Evolutionary conservation across 1,284 basidiomycete genomes (phyloP).

Genomic region (Rhodotorula sp.): DNA sequence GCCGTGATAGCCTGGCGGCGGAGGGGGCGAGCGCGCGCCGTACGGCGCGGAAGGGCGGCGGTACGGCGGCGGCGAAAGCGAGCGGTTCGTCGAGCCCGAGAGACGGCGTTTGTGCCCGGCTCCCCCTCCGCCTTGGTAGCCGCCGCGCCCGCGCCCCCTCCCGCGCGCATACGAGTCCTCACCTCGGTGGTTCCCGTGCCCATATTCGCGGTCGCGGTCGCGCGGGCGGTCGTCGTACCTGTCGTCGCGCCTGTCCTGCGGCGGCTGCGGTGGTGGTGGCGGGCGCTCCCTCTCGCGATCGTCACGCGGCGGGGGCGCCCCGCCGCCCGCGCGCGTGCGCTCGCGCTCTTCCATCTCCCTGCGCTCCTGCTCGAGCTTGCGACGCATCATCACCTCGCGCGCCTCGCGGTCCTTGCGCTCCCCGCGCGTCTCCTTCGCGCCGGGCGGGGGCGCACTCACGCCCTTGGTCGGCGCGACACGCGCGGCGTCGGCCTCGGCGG

Average conservation of each 20-base stretch:
- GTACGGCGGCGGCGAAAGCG: neutral
- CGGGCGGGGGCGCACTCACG: neutral
- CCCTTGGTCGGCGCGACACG: constrained; percentile 10
- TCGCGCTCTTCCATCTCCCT: neutral
- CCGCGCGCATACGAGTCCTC: neutral
- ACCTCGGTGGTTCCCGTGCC: neutral
- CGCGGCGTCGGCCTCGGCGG: neutral
- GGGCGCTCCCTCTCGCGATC: too few relatives aligned
- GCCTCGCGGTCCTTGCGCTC: constrained; percentile 32
- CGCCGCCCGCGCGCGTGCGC: neutral
- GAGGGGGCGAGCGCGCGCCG: neutral
- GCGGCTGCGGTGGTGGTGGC: too few relatives aligned
- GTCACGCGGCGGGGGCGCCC: neutral
- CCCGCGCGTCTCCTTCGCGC: constrained; percentile 21
- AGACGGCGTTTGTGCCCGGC: neutral
- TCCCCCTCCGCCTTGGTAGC: neutral
- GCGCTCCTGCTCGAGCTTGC: constrained; percentile 10
- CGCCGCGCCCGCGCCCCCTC: neutral
- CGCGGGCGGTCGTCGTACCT: neutral
- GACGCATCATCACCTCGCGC: constrained; percentile 12
- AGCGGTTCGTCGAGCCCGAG: neutral
- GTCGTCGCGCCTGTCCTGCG: neutral
- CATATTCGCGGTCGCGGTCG: neutral
- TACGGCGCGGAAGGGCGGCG: neutral
- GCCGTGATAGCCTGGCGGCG: neutral